Base-by-base conservation (phyloP, 2,329 filamentous ascomycete genomes). In the Nectriaceae sp. region DNA sequence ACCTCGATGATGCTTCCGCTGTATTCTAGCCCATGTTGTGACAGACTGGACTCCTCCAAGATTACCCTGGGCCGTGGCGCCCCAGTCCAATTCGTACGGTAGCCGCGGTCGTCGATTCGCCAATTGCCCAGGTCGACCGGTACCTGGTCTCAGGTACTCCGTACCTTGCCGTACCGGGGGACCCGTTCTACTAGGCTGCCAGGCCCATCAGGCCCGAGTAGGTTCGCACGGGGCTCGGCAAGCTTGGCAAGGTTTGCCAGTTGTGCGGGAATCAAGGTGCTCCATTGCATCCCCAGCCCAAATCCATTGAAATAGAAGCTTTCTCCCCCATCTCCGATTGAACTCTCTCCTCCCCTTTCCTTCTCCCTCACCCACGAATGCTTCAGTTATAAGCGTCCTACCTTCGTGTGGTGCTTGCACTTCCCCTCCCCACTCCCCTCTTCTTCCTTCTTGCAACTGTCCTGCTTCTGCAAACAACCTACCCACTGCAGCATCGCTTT, bases 331-430 rank as follows among this genome's bases (percentile, higher is more conserved):
- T 50, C 59, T 59, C 54, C 43, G 46, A 49, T 49, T 39, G 38
- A 43, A 56, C 49, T 59, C 52, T 49, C 53, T 59, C 60, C 63
- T 61, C 64, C 63, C 65, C 65, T 66, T 67, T 62, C 58, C 65
- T 65, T 65, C 60, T 63, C n/a, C 68, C 62, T 70, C 70, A 77
- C 75, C 75, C 74, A 75, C 74, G 75, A 75, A 76, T 75, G 75
- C 65, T 71, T 71, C 67, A 62, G 64, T 66, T 68, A 66, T 67
- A 70, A 70, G 69, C 67, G 63, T 64, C 66, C 68, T 71, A 70
- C 66, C 67, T 72, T 75, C 74, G 75, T 78, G 76, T 70, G 73
- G 74, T 76, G 74, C 65, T 70, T 21, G 37, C 37, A 65, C 63
- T 68, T 54, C 56, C 49, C 47, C 56, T 59, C 57, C 56, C 57